These are phyloP conservation scores for Fraxinus americana DNA, from an alignment of 257 asterid genomes.

Conservation along the genomic window DNA sequence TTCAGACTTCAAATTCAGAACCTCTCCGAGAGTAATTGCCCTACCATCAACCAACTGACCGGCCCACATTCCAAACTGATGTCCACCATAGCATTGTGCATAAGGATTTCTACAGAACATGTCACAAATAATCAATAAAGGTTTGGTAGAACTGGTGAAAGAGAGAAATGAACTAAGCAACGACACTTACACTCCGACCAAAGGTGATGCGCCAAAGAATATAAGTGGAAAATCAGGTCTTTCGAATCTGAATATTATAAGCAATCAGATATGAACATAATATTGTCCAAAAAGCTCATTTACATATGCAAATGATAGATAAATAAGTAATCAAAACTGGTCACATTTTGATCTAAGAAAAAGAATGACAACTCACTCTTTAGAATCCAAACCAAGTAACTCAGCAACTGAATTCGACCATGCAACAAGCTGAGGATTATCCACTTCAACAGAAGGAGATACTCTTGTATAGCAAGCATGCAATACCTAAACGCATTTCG, in stretches of 20 bases:
- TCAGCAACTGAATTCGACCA: slow-evolving; percentile 90
- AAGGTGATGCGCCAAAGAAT: slow-evolving; percentile 69
- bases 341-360: neutral
- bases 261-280: slow-evolving; percentile 22
- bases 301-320: slow-evolving; percentile 3
- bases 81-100: slow-evolving; percentile 99
- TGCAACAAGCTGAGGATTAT: slow-evolving; percentile 85
- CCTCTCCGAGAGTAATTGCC: slow-evolving; percentile 91
- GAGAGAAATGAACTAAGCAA: slow-evolving; percentile 3
- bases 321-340: neutral
- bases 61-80: slow-evolving; percentile 99
- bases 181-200: slow-evolving; percentile 69
- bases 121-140: slow-evolving; percentile 10
- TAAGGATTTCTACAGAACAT: slow-evolving; percentile 55
- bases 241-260: slow-evolving; percentile 64
- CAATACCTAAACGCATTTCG: slow-evolving; percentile 59
- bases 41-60: slow-evolving; percentile 99
- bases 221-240: slow-evolving; percentile 83
- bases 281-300: slow-evolving; percentile 18
- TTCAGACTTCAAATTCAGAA: slow-evolving; percentile 63
- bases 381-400: slow-evolving; percentile 73
- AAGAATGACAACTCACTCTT: slow-evolving; percentile 65
- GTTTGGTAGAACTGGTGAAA: neutral
- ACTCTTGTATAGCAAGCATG: slow-evolving; percentile 88
- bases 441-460: slow-evolving; percentile 82